Conservation (phyloP, 352 stramenopile genomes). For the Globisporangium parvum region DNA sequence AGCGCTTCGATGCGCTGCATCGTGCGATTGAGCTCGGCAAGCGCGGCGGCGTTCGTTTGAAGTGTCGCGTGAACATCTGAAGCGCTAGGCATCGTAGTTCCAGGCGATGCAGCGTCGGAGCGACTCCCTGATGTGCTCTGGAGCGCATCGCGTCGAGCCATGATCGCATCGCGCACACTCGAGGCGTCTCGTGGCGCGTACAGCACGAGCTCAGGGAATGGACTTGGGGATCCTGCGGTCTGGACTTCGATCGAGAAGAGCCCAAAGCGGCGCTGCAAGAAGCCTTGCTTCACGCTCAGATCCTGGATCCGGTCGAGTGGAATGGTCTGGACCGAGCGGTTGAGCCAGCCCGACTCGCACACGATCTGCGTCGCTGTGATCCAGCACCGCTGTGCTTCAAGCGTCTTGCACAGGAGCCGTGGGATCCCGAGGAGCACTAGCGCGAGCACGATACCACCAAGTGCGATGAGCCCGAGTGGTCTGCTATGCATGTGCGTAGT, state of each 20-base stretch:
- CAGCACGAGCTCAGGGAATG: conserved; percentile 18
- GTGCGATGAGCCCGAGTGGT: no score
- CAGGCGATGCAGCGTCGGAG: background rate
- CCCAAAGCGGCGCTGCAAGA: conserved; percentile 26
- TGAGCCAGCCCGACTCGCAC: conserved; percentile 31
- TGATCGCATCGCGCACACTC: conserved; percentile 33
- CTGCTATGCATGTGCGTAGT: no score
- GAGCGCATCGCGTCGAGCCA: conserved; percentile 27
- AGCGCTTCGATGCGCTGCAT: conserved; percentile 13
- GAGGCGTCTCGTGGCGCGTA: conserved; percentile 21
- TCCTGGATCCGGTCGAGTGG: conserved; percentile 40
- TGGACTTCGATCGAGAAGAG: conserved; percentile 32
- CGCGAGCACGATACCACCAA: background rate
- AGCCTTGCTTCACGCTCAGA: conserved; percentile 30
- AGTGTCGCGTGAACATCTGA: no score
- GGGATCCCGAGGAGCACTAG: conserved; percentile 1
- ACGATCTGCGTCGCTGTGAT: conserved; percentile 26
- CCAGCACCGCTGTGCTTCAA: conserved; percentile 26
- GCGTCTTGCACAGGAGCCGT: conserved; percentile 16
- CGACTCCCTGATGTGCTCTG: conserved; percentile 7
- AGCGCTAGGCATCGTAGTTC: background rate
- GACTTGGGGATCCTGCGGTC: conserved; percentile 18
- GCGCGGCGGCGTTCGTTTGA: background rate
- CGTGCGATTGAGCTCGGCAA: conserved; percentile 14
- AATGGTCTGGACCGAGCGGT: conserved; percentile 30